phyloP scores from a whole-genome alignment of 257 asterid species.

The Oldenlandia corymbosa region DNA sequence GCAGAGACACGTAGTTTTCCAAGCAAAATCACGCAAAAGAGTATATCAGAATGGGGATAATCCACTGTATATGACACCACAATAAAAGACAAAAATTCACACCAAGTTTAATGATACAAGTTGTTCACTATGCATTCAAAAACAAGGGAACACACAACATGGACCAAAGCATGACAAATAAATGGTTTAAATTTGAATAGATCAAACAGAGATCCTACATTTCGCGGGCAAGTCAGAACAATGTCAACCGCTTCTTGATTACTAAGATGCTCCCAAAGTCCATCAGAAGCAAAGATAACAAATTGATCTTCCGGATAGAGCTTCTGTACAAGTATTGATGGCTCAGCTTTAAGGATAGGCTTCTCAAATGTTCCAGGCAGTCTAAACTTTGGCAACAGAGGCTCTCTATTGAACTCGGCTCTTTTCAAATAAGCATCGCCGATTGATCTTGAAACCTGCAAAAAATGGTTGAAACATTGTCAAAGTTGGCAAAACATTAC shows the following conservation, averaged over 20 bases:
- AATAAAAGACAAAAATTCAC: not conserved
- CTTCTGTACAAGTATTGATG: slow-evolving; percentile 22
- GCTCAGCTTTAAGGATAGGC: slow-evolving; percentile 26
- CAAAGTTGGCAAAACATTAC: too few relatives aligned
- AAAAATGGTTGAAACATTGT: not conserved
- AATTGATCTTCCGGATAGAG: slow-evolving; percentile 22
- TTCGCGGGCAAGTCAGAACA: slow-evolving; percentile 19
- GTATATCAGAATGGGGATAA: not conserved
- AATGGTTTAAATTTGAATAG: not conserved
- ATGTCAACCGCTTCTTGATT: slow-evolving; percentile 28
- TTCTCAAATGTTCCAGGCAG: slow-evolving; percentile 18
- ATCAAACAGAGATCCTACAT: slow-evolving; percentile 15
- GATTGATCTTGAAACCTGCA: slow-evolving; percentile 30
- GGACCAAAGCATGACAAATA: not conserved
- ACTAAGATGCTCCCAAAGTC: slow-evolving; percentile 32
- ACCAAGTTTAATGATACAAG: not conserved
- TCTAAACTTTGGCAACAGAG: slow-evolving; percentile 27
- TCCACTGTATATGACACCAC: too few relatives aligned
- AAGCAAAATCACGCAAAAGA: not conserved
- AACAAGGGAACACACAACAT: not conserved
- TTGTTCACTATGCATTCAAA: not conserved
- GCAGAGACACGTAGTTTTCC: not conserved
- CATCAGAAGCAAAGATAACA: slow-evolving; percentile 29
- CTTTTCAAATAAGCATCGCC: slow-evolving; percentile 34
- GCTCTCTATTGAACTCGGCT: slow-evolving; percentile 24